These are phyloP conservation scores for Starmerella roubikii DNA, from an alignment of 805 yeast genomes.

Conservation along the genomic window DNA sequence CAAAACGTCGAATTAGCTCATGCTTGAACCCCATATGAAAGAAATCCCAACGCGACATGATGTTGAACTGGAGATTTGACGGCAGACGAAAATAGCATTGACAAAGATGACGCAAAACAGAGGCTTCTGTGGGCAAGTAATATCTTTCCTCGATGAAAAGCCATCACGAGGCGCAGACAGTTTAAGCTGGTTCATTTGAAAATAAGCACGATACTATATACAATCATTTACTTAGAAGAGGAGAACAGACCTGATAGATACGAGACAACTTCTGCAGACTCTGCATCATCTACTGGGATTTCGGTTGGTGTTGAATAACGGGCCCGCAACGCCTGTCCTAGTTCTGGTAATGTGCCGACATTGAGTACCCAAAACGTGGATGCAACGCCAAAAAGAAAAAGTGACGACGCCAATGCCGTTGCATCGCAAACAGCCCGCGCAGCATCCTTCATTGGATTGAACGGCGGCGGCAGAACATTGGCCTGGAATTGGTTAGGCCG, in stretches of 20 bases:
- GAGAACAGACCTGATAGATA: not conserved
- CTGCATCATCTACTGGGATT: slow-evolving; percentile 1
- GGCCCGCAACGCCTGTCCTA: slow-evolving; percentile 9
- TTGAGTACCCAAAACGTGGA: slow-evolving; percentile 75
- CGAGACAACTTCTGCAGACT: slow-evolving; percentile 2
- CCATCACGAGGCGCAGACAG: too few species aligned
- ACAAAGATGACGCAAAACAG: too few species aligned
- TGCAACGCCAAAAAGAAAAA: slow-evolving; percentile 56
- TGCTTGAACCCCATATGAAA: too few species aligned
- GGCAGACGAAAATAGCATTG: too few species aligned
- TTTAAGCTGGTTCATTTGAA: too few species aligned
- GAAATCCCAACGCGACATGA: too few species aligned
- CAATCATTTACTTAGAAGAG: too few species aligned
- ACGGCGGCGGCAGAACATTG: slow-evolving; percentile 75
- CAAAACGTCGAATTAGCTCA: too few species aligned
- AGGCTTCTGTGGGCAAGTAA: too few species aligned
- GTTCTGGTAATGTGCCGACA: slow-evolving; percentile 27
- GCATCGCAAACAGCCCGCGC: slow-evolving; percentile 75
- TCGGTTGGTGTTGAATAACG: slow-evolving; percentile 1
- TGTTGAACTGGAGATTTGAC: too few species aligned
- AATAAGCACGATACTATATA: too few species aligned
- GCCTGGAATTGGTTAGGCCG: slow-evolving; percentile 68
- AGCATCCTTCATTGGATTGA: slow-evolving; percentile 70
- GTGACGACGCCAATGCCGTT: slow-evolving; percentile 56
- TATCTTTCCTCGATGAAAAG: too few species aligned